phyloP scores from a whole-genome alignment of 2,329 filamentous ascomycete genomes.

The Aspergillus cejpii region DNA sequence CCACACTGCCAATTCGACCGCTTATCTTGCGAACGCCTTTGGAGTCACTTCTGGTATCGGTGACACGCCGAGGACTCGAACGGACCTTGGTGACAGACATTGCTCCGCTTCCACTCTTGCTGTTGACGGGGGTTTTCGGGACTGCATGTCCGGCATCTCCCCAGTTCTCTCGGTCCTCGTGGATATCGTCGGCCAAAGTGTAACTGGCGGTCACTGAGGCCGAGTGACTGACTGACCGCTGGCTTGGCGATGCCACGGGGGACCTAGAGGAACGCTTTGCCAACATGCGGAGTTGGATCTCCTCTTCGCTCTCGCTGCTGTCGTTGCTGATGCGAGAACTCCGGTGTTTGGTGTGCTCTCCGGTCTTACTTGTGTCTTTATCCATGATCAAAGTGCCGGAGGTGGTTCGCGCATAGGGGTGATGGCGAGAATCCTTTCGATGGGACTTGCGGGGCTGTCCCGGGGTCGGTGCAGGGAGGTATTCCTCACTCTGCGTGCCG shows the following conservation, averaged over 20 bases:
- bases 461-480: constrained; percentile 87
- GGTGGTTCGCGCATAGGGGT: constrained; percentile 60
- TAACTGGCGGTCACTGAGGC: constrained; percentile 66
- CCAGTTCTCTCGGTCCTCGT: constrained; percentile 65
- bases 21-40: constrained; percentile 43
- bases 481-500: constrained; percentile 58
- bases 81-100: constrained; percentile 59
- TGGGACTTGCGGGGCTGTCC: constrained; percentile 89
- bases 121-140: constrained; percentile 50
- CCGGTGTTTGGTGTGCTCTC: constrained; percentile 43
- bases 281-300: constrained; percentile 69
- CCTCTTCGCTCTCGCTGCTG: constrained; percentile 68
- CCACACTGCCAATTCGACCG: constrained; percentile 41
- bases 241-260: constrained; percentile 56
- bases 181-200: constrained; percentile 54
- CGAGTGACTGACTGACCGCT: constrained; percentile 67
- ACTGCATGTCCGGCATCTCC: constrained; percentile 28
- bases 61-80: constrained; percentile 44
- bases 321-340: constrained; percentile 54
- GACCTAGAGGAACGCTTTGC: constrained; percentile 60
- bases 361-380: constrained; percentile 23
- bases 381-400: constrained; percentile 40
- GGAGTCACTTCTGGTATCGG: constrained; percentile 35
- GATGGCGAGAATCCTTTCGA: constrained; percentile 65
- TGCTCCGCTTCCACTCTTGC: constrained; percentile 48